Base-by-base conservation (phyloP, 192 early-diverging fungal species). In the Coemansia sp. region DNA sequence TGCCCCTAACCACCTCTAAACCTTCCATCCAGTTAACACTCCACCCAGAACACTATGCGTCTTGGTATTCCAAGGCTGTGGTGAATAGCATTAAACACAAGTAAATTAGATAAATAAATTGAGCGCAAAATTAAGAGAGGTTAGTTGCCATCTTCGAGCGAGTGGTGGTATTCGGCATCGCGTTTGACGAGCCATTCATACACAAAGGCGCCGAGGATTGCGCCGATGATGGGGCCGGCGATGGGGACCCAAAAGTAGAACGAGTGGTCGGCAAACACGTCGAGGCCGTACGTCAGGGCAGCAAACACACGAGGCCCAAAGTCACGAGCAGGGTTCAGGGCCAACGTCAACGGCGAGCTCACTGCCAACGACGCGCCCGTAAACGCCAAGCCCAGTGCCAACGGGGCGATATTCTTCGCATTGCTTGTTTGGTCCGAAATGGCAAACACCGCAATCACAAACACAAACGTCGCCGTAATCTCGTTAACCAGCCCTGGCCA, bases 311-410 rank as follows among this genome's bases (percentile, higher is more conserved):
- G 86, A 9, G 89, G 88, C 6, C 86, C 91, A 76, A 90, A 80
- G 73, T 92, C 91, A 67, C 91, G 83, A 1, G 91, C 91, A 32
- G 87, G 87, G 48, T 92, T 92, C 9, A 90, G 56, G 19, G 82
- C 83, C 53, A 85, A 74, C 11, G 70, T 73, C 12, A 87, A 76
- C 55, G 83, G 73, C 50, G 76, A 85, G 65, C 86, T 85, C 24
- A 88, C 67, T 1, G 70, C 81, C 54, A 83, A 72, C 7, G 83
- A 85, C 3, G 85, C 83, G 35, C 65, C 75, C 10, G 79, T 55
- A 22, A 90, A 71, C 11, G 82, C 55, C 51, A 90, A 53, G 23
- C 85, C 87, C 24, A 85, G 70, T 17, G 82, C 81, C n/a, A 87
- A 25, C 15, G 88, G 85, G 2, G 69, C 63, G 41, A 72, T 48